Base-by-base conservation (phyloP, 768 basidiomycete genomes). In the Pisolithus marmoratus region DNA sequence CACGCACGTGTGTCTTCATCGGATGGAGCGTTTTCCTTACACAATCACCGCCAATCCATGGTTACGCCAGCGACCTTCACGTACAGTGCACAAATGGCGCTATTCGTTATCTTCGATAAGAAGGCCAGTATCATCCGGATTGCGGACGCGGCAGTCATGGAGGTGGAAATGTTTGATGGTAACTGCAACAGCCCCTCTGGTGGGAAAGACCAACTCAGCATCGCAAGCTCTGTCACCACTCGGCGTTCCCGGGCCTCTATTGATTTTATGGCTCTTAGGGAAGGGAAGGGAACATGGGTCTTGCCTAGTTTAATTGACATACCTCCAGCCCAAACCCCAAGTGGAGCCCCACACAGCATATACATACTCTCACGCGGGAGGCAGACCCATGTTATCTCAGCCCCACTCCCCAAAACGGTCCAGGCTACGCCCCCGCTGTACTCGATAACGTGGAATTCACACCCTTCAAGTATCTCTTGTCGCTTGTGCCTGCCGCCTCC, bases 31-130 rank as follows among this genome's bases (percentile, higher is more conserved):
- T 74, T 69, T 41, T 64, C 62, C 37, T n/a, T 46, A 22, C 46
- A 49, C 41, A 59, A 62, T 23, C 60, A 38, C 47, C 65, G 63
- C 31, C 62, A 63, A 42, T 64, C 67, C 11, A 45, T 58, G 40
- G 50, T 59, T 24, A 62, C 73, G 6, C 65, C 72, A 8, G 63
- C 68, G 5, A 60, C 68, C 15, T 63, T 74, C 53, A 72, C 72
- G 50, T 87, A 87, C 60, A 84, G 84, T 19, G 77, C 78, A 5
- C 88, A 90, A 58, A 80, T 88, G 60, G 82, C 81, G 58, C 70
- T 93, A n/a, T 91, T 91, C 61, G 81, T 89, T 51, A 71, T 84
- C 22, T 93, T 93, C 63, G 90, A 93, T 66, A 92, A 92, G 71
- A 93, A 88, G 61, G 89, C 89, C 2, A 80, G 83, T n/a, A 72